Conservation (phyloP, 495 filamentous ascomycete species). For the Glonium stellatum region DNA sequence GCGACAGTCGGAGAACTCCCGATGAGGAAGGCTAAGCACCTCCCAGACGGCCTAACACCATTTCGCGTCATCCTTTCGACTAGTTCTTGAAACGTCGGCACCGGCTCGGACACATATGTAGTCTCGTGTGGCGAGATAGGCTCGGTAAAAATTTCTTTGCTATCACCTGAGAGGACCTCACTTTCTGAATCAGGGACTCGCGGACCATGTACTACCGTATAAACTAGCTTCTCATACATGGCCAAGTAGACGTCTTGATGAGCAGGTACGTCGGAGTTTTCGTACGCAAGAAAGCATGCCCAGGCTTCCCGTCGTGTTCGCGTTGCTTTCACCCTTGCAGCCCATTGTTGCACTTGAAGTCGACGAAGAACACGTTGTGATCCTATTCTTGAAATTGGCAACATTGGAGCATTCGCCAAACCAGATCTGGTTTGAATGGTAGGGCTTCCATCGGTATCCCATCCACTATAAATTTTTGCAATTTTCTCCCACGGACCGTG, state of each 20-base stretch:
- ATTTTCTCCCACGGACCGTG: slow-evolving; percentile 49
- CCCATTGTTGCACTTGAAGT: slow-evolving; percentile 40
- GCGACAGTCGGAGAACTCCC: slow-evolving; percentile 37
- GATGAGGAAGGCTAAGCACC: slow-evolving; percentile 46
- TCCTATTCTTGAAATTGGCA: neutral
- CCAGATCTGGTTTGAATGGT: slow-evolving; percentile 55
- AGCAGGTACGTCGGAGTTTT: slow-evolving; percentile 28
- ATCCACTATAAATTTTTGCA: slow-evolving; percentile 53
- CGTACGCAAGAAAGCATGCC: slow-evolving; percentile 56
- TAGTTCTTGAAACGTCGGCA: slow-evolving; percentile 50
- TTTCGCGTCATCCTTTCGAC: slow-evolving; percentile 48
- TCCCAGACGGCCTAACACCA: slow-evolving; percentile 39
- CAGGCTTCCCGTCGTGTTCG: slow-evolving; percentile 66
- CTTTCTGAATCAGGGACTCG: neutral
- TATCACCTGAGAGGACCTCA: slow-evolving; percentile 52
- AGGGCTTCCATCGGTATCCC: slow-evolving; percentile 61
- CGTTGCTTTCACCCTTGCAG: slow-evolving; percentile 56
- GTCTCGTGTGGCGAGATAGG: slow-evolving; percentile 51
- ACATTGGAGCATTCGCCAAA: neutral
- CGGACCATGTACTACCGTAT: slow-evolving; percentile 25
- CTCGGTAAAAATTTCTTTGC: slow-evolving; percentile 49
- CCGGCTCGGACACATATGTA: slow-evolving; percentile 49
- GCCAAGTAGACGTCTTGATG: slow-evolving; percentile 45
- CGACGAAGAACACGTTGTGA: neutral
- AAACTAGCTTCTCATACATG: slow-evolving; percentile 56